These are phyloP conservation scores for Phytophthora kernoviae DNA, from an alignment of 352 stramenopile genomes.

Conservation along the genomic window DNA sequence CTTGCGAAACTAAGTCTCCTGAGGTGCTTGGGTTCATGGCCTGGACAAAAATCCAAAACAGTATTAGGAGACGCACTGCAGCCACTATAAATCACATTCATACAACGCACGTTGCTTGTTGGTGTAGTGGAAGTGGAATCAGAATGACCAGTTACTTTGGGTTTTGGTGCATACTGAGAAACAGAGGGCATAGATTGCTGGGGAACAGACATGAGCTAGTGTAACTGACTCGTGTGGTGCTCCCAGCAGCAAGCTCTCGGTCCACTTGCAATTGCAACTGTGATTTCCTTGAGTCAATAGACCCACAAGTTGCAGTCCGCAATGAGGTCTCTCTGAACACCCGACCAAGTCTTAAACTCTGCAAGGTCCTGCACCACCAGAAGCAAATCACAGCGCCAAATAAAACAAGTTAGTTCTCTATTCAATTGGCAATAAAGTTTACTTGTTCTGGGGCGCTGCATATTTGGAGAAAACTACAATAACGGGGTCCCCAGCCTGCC, in stretches of 20 bases:
- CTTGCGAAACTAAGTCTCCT: conserved; percentile 18
- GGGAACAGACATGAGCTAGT: conserved; percentile 60
- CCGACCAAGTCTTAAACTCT: conserved; percentile 5
- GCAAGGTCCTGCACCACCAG: conserved; percentile 15
- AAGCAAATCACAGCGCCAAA: conserved; percentile 2
- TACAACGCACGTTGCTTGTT: conserved; percentile 34
- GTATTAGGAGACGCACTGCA: conserved; percentile 5
- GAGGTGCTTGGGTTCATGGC: conserved; percentile 33
- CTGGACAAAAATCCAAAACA: conserved; percentile 17
- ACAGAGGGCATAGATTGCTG: conserved; percentile 76
- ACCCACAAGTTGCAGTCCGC: background rate
- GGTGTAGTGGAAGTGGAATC: conserved; percentile 37
- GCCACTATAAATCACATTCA: background rate
- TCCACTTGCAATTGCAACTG: conserved; percentile 11
- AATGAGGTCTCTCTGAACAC: conserved; percentile 5
- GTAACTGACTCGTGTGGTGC: conserved; percentile 9
- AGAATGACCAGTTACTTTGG: conserved; percentile 39
- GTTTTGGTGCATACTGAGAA: conserved; percentile 70
- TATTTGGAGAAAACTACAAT: background rate
- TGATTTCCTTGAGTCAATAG: conserved; percentile 2
- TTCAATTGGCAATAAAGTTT: conserved; percentile 9
- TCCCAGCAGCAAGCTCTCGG: conserved; percentile 1
- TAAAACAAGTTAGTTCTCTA: conserved; percentile 18
- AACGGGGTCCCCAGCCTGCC: background rate
- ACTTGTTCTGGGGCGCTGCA: background rate